Conservation (phyloP, 2,329 filamentous ascomycete genomes). For the Xylaria digitata region DNA sequence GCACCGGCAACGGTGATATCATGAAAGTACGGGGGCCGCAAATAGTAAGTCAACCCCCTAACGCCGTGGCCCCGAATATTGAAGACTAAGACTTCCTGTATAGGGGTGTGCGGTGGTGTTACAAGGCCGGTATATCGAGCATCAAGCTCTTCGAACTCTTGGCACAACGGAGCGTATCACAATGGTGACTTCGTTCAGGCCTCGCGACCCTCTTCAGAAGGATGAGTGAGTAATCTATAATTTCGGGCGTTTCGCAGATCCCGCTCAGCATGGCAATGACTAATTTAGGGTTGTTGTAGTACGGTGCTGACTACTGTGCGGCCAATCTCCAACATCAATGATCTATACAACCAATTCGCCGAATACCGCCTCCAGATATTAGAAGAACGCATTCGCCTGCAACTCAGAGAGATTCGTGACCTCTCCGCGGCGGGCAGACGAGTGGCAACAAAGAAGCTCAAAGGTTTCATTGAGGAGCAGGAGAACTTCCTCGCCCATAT, state of each 20-base stretch:
- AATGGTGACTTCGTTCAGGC: constrained; percentile 74
- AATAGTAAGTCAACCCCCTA: constrained; percentile 60
- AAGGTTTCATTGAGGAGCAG: constrained; percentile 50
- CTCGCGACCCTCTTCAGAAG: constrained; percentile 62
- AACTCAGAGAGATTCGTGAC: constrained; percentile 58
- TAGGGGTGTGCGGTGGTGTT: constrained; percentile 73
- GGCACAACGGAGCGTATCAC: constrained; percentile 71
- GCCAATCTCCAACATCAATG: constrained; percentile 65
- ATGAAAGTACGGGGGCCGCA: constrained; percentile 69
- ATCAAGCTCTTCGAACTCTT: constrained; percentile 69
- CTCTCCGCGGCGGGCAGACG: constrained; percentile 44
- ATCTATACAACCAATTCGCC: constrained; percentile 70
- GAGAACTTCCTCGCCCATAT: constrained; percentile 51
- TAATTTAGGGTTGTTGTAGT: constrained; percentile 3
- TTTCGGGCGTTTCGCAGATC: too few species aligned
- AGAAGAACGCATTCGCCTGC: constrained; percentile 64
- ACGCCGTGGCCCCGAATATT: constrained; percentile 5
- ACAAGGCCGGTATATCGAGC: constrained; percentile 74
- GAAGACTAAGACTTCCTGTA: constrained; percentile 6
- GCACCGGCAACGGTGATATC: constrained; percentile 63
- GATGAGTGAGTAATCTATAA: constrained; percentile 58
- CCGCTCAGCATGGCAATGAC: background rate
- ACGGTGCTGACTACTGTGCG: constrained; percentile 70
- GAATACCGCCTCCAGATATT: constrained; percentile 73
- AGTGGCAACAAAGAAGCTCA: constrained; percentile 48